A percentile compares a stretch with the other conserved stretches of the same genome.
These are phyloP conservation scores for Aureobasidium zeae DNA, from an alignment of 2,329 filamentous ascomycete genomes.

Conservation along the genomic window DNA sequence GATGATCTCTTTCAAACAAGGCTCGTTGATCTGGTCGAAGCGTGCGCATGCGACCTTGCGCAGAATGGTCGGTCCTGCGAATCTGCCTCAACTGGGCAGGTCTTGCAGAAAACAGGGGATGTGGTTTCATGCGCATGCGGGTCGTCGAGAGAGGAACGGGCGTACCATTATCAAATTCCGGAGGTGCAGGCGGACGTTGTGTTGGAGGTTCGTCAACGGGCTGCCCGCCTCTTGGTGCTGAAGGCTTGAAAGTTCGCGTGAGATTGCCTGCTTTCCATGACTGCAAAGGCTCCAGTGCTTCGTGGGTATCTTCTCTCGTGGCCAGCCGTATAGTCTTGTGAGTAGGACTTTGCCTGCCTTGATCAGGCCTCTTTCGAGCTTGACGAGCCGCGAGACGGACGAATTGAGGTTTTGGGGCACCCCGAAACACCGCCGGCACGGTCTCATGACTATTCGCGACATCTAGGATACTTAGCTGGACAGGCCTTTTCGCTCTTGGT, in stretches of 20 bases:
- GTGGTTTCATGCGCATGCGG: not conserved
- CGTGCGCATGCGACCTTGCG: not conserved
- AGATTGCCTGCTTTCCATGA: constrained; percentile 44
- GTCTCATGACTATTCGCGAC: constrained; percentile 26
- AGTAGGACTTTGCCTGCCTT: constrained; percentile 43
- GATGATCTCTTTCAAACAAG: constrained; percentile 4
- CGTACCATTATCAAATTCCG: not conserved
- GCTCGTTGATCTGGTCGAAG: not conserved
- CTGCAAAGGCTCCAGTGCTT: constrained; percentile 41
- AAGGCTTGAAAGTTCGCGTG: constrained; percentile 2
- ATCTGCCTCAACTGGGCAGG: not conserved
- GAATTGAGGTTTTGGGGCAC: constrained; percentile 41
- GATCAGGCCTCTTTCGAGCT: constrained; percentile 39
- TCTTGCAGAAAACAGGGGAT: not conserved
- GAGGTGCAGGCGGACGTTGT: not conserved
- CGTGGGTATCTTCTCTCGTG: constrained; percentile 45
- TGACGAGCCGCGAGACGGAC: constrained; percentile 47
- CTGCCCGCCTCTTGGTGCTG: not conserved
- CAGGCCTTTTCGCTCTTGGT: constrained; percentile 14
- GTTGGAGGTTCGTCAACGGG: not conserved
- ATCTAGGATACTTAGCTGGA: constrained; percentile 44
- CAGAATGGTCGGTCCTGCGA: not conserved
- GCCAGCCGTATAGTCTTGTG: constrained; percentile 45
- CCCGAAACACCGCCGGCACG: constrained; percentile 25
- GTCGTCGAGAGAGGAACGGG: not conserved